Percentiles rank a stretch among this genome's conserved stretches.
phyloP scores from a whole-genome alignment of 495 filamentous ascomycete genomes.

The Lophiotrema nucula region DNA sequence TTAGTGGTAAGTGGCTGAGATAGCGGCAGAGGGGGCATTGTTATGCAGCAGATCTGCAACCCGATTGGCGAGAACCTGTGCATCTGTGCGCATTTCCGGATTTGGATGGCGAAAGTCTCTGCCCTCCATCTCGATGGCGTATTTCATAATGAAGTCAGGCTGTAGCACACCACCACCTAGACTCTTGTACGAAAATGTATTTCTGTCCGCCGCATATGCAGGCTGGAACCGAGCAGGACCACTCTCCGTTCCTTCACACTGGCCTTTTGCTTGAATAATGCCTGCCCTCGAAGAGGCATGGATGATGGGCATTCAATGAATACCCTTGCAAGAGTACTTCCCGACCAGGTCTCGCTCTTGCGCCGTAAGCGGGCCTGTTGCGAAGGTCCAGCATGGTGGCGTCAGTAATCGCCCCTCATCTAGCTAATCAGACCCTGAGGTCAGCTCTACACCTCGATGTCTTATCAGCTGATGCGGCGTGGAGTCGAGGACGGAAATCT shows the following conservation, averaged over 20 bases:
- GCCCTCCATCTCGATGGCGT: conserved; percentile 10
- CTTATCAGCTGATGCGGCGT: conserved; percentile 24
- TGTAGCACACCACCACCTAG: not conserved
- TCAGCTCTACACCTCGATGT: conserved; percentile 6
- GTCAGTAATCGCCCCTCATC: conserved; percentile 3
- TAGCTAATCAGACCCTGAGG: not conserved
- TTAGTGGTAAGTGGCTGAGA: conserved; percentile 21
- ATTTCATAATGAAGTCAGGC: too few species aligned
- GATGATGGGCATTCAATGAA: conserved; percentile 24
- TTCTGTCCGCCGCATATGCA: too few species aligned
- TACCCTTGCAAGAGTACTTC: conserved; percentile 14
- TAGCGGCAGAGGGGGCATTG: conserved; percentile 2
- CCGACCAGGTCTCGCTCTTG: conserved; percentile 8
- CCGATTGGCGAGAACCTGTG: conserved; percentile 24
- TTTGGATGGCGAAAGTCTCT: conserved; percentile 7
- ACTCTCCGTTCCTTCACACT: too few species aligned
- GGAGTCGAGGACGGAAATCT: not conserved
- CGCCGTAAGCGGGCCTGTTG: conserved; percentile 17
- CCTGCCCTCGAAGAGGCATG: conserved; percentile 11
- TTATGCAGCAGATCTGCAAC: conserved; percentile 18
- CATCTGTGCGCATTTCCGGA: conserved; percentile 17
- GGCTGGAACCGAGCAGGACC: too few species aligned
- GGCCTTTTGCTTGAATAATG: conserved; percentile 27
- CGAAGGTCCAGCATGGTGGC: conserved; percentile 11
- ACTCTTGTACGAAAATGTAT: too few species aligned